A percentile compares a stretch with the other conserved stretches of the same genome.
These are phyloP conservation scores for Blastobotrys ciferrii DNA, from an alignment of 1,139 yeast genomes.

Conservation along the genomic window DNA sequence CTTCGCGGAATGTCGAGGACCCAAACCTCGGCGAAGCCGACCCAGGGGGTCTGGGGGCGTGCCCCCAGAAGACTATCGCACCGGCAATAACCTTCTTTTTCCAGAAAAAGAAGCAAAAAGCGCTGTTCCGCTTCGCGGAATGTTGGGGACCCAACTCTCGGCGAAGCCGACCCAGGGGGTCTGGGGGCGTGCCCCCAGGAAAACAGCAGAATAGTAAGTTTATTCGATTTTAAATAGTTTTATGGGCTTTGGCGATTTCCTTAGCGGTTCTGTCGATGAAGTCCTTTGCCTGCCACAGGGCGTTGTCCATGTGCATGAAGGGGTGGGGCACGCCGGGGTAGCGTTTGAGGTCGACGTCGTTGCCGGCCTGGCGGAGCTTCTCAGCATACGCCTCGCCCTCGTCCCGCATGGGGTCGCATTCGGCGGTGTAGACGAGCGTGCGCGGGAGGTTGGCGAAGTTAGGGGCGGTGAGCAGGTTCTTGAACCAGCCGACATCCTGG, in stretches of 20 bases:
- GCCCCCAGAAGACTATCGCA: too few relatives aligned
- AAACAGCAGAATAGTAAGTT: too few relatives aligned
- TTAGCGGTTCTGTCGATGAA: not conserved
- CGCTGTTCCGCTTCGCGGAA: too few relatives aligned
- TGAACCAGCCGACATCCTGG: slow-evolving; percentile 6
- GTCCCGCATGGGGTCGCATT: slow-evolving; percentile 35
- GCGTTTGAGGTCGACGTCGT: slow-evolving; percentile 25
- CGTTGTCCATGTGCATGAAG: slow-evolving; percentile 21
- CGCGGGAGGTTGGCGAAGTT: slow-evolving; percentile 30
- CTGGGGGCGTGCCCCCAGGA: too few relatives aligned
- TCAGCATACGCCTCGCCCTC: slow-evolving; percentile 38
- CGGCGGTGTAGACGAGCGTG: slow-evolving; percentile 35
- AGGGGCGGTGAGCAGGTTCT: slow-evolving; percentile 21
- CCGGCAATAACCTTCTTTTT: too few relatives aligned
- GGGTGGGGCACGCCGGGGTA: slow-evolving; percentile 36
- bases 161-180: too few relatives aligned
- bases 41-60: too few relatives aligned
- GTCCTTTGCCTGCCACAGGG: slow-evolving; percentile 6
- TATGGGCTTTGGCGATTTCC: slow-evolving; percentile 1
- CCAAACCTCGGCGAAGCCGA: too few relatives aligned
- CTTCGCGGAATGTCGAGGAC: too few relatives aligned
- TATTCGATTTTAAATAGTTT: not conserved
- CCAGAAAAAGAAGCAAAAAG: too few relatives aligned
- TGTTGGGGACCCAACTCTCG: too few relatives aligned
- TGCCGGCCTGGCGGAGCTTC: slow-evolving; percentile 30